Percentiles rank a stretch among this genome's conserved stretches.
Evolutionary conservation across 805 yeast genomes (phyloP).

Genomic region (Saccharomycopsis oosterbeekiorum): DNA sequence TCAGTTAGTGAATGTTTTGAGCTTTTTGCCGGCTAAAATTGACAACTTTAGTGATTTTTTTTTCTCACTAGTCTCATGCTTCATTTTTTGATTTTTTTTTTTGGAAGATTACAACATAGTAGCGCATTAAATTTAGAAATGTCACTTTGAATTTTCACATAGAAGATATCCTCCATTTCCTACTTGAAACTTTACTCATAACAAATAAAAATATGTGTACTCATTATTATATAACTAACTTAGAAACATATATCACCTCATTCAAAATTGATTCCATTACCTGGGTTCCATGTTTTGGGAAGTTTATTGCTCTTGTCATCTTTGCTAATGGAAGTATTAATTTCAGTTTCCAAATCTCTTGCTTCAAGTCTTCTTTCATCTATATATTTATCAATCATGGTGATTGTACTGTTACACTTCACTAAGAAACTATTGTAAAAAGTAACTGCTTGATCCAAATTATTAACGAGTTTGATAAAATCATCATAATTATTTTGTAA

Average conservation of each 20-base stretch:
- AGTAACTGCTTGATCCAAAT: slow-evolving; percentile 56
- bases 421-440: slow-evolving; percentile 58
- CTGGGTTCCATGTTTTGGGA: slow-evolving; percentile 1
- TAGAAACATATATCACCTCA: neutral
- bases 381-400: slow-evolving; percentile 44
- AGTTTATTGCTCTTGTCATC: neutral
- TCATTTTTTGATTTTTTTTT: too few species aligned
- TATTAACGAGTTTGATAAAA: slow-evolving; percentile 46
- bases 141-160: neutral
- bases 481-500: slow-evolving; percentile 23
- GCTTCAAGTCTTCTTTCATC: slow-evolving; percentile 43
- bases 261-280: slow-evolving; percentile 1
- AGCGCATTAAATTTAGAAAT: neutral
- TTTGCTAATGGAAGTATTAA: neutral
- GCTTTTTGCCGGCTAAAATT: neutral
- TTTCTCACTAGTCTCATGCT: too few species aligned
- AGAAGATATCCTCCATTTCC: too few species aligned
- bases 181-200: too few species aligned
- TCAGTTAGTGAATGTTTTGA: neutral
- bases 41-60: too few species aligned
- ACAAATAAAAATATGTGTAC: neutral
- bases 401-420: slow-evolving; percentile 35
- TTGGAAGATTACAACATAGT: too few species aligned
- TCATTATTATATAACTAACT: neutral
- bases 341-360: slow-evolving; percentile 34